A percentile compares a stretch with the other conserved stretches of the same genome.
Evolutionary conservation across 176 grass and related monocot genomes (phyloP).

Genomic region (Phyllostachys edulis): DNA sequence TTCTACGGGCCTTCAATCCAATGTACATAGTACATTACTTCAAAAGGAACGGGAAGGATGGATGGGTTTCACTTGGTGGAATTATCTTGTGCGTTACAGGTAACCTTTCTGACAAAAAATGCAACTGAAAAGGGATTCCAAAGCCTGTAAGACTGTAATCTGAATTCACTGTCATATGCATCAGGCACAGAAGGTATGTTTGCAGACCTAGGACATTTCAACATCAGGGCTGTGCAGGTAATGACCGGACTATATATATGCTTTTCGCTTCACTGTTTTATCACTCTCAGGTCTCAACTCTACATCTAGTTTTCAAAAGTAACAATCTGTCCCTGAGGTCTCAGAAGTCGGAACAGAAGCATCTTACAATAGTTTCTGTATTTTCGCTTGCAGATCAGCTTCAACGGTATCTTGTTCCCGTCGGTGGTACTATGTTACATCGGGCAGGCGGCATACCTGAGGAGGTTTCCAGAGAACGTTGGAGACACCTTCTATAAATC

Average conservation of each 20-base stretch:
- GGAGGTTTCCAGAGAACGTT: slow-evolving; percentile 43
- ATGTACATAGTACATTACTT: slow-evolving; percentile 70
- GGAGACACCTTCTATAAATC: slow-evolving; percentile 73
- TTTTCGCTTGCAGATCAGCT: slow-evolving; percentile 55
- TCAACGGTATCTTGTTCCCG: slow-evolving; percentile 65
- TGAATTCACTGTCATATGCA: slow-evolving; percentile 11
- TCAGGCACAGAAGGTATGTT: slow-evolving; percentile 84
- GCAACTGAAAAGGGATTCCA: slow-evolving; percentile 1
- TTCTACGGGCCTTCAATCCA: slow-evolving; percentile 72
- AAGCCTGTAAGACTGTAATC: not conserved
- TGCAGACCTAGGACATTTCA: slow-evolving; percentile 89
- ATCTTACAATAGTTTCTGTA: slow-evolving; percentile 10
- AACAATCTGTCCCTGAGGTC: not conserved
- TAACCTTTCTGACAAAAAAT: slow-evolving; percentile 17
- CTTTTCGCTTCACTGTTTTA: not conserved
- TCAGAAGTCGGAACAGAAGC: not conserved
- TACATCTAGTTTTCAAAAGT: not conserved
- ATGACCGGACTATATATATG: not conserved
- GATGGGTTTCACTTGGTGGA: slow-evolving; percentile 77
- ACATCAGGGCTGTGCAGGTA: slow-evolving; percentile 72
- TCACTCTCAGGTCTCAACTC: not conserved
- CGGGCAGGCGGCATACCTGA: slow-evolving; percentile 78
- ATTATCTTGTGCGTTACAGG: slow-evolving; percentile 76
- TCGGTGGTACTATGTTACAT: slow-evolving; percentile 63
- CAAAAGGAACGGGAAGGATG: slow-evolving; percentile 53